Base-by-base conservation (phyloP, 257 asterid genomes). In the Solanum corneliomulleri region DNA sequence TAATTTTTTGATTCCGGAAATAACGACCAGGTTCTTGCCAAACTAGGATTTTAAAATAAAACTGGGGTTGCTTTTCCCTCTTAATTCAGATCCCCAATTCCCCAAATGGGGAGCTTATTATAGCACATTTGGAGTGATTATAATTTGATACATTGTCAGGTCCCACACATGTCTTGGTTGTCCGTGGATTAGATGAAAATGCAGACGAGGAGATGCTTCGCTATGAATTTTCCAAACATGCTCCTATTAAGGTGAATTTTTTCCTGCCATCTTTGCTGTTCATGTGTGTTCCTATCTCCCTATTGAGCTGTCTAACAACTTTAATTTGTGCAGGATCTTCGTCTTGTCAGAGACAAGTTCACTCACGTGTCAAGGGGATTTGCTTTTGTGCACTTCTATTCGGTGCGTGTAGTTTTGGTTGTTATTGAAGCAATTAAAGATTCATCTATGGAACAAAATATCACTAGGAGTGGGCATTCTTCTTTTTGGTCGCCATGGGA, bases 171-270 rank as follows among this genome's bases (percentile, higher is more conserved):
- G 99, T 96, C 86, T 97, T 97, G 90, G 99, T 96, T 87, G 98
- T 96, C 89, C 99, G 98, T 35, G 99, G 99, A 66, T 91, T 97
- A 95, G 99, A 96, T 91, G 99, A 97, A 86, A 95, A 97, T 94
- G 99, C 99, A 85, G 99, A 97, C 83, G 99, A 97, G 93, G 99
- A 97, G 87, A 95, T 96, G 99, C 96, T 97, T 88, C 99, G 99
- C 44, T 97, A 97, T 89, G 99, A 97, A 88, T 95, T 97, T 89
- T 93, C 99, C 10, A 97, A 97, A 86, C 98, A 97, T 87, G 92
- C 98, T 93, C 99, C 99, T 81, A 94, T 96, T 86, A 97, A 97
- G 99, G 99, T 97, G 88, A 72, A 23, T 11, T 41, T 76, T 85
- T 85, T 27, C 10, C 25, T 75, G 45, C 42, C 82, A 31, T 45